Evolutionary conservation across 805 yeast genomes (phyloP), one percentile per base, ranked within the genome.

Genomic region (Ogataea methanolica): DNA sequence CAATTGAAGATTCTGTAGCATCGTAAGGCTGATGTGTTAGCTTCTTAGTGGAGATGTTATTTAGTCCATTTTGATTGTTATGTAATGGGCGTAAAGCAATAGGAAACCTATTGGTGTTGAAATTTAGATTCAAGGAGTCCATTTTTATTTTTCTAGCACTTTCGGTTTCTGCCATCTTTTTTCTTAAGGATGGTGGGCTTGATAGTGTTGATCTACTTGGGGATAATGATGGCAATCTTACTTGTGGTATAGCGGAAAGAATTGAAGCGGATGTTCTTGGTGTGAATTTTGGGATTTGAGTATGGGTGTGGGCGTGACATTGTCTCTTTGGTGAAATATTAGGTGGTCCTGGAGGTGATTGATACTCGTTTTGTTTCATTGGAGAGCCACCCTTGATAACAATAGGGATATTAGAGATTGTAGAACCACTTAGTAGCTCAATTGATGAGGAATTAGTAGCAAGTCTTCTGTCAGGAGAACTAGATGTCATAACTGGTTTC

Each of bases 321-420:
- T 17, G 16, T 12, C 14, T 22, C 14, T 12, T 22, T n/a, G 16
- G 17, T n/a, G 21, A 19, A 12, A 26, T 21, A 22, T n/a, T 41
- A 8, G 11, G 9, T 14, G 34, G 31, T 33, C 15, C n/a, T 21
- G 26, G 17, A 9, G 42, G 9, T 17, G 14, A 11, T 33, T 42
- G 23, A 11, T 16, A 41, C 11, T 40, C 39, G 6, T 40, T 36
- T 11, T 45, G 48, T 42, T 56, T 50, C 51, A 58, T 51, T 21
- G 64, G 64, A 3, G 64, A 60, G 2, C 64, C 64, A 9, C 64
- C 64, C 19, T 58, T 58, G 31, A 60, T 57, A 14, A 60, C 60
- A 39, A 60, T 58, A 14, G 64, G 64, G 14, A 46, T 55, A 37
- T 60, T 58, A 2, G 61, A 57, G 16, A 57, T 56, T 9, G 61